Conservation (phyloP, 2,329 filamentous ascomycete genomes). For the Fusarium sp. region DNA sequence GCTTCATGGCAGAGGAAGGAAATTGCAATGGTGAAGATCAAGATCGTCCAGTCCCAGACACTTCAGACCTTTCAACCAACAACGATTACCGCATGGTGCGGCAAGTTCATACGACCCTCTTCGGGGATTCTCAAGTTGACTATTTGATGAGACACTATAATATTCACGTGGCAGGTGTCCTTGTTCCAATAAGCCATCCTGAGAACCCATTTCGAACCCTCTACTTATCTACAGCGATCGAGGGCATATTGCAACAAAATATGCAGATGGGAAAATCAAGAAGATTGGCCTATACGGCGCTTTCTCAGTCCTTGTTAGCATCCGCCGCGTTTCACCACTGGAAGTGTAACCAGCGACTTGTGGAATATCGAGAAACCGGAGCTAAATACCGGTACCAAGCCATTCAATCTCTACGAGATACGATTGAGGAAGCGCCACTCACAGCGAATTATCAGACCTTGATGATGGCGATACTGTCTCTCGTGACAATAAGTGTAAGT, state of each 20-base stretch:
- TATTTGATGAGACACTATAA: background rate
- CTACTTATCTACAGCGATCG: background rate
- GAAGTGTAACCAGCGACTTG: background rate
- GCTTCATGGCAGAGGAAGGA: background rate
- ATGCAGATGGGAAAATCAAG: background rate
- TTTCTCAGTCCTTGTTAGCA: background rate
- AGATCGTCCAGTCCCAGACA: no score
- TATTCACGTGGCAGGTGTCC: background rate
- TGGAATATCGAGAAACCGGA: background rate
- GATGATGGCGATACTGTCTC: background rate
- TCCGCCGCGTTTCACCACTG: background rate
- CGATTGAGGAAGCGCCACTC: background rate
- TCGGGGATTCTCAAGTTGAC: background rate
- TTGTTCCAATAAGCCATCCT: background rate
- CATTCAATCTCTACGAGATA: background rate
- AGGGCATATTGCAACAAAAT: background rate
- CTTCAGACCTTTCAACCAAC: background rate
- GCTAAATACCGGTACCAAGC: background rate
- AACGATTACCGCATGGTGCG: background rate
- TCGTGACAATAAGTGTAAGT: slow-evolving; percentile 1
- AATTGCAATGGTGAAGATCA: no score
- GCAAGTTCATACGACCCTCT: background rate
- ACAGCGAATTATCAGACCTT: background rate
- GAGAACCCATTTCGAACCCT: background rate
- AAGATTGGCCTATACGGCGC: background rate